Evolutionary conservation across 75 land plant genomes (phyloP), one percentile per base, ranked within the genome.

Genomic region (Cupressus sempervirens): DNA sequence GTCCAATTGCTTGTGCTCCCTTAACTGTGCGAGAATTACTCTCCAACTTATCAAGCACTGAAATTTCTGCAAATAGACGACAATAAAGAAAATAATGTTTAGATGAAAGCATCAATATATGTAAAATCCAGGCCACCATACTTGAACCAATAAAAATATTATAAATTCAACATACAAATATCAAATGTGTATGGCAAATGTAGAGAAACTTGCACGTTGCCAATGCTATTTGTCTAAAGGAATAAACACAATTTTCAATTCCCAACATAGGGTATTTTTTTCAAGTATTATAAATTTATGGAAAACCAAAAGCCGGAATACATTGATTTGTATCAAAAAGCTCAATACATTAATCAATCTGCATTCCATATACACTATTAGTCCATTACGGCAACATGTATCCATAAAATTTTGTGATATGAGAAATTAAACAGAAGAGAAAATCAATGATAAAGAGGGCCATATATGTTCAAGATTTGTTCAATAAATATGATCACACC

Each of bases 1-100:
- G 95, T 38, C 92, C 90, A 87, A 96, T 92, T 38, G 84, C 86
- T 81, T 87, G 92, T n/a, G 99, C 99, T 84, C 99, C 99, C 85
- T 94, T 95, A 8, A 93, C 90, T 75, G 97, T 93, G 16, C 94
- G 92, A 20, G 98, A 98, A 62, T 85, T 90, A 58, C 82, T 88
- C 85, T 98, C 99, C 52, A 98, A 84, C 85, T 86, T 91, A 86
- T 98, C 95, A 84, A 98, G 87, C 7, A 89, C 87, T 62, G 89
- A 86, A 76, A 53, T 14, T 35, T 82, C 83, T 50, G 83, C 65
- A 18, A 52, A 50, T 56, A 52, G 30, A 82, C 11, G 18, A 29
- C 48, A 41, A n/a, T 7, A 46, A 82, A 82, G 9, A 52, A 30
- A 52, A 82, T 16, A 23, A 32, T 32, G 4, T 8, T 45, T 79